Evolutionary conservation across 2,329 filamentous ascomycete genomes (phyloP).

Genomic region (Fusarium gaditjirri): DNA sequence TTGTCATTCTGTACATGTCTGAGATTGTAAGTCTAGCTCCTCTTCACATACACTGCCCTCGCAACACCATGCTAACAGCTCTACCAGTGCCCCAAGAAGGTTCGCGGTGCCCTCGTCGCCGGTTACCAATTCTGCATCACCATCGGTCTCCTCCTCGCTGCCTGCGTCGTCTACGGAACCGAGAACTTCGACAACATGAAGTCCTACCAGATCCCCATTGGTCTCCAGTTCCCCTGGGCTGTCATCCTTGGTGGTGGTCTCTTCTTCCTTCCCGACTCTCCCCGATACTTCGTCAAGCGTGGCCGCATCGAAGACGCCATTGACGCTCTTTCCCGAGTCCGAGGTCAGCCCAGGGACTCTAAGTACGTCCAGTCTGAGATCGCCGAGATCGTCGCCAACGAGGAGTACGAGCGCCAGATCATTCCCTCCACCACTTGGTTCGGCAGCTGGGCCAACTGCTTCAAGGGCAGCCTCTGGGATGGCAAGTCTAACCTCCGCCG

Average conservation of each 20-base stretch:
- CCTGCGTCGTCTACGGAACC: slow-evolving; percentile 36
- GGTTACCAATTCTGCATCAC: slow-evolving; percentile 41
- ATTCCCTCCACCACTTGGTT: slow-evolving; percentile 25
- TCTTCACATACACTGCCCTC: not conserved
- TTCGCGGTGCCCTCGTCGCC: slow-evolving; percentile 37
- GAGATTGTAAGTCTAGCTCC: slow-evolving; percentile 50
- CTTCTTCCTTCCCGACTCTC: slow-evolving; percentile 37
- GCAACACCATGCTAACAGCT: slow-evolving; percentile 1
- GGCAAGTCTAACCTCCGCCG: slow-evolving; percentile 53
- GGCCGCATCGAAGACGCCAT: slow-evolving; percentile 34
- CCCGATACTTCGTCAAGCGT: slow-evolving; percentile 35
- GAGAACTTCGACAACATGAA: slow-evolving; percentile 16
- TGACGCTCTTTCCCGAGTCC: slow-evolving; percentile 25
- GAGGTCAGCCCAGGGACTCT: slow-evolving; percentile 36
- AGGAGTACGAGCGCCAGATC: slow-evolving; percentile 76
- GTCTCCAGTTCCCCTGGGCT: slow-evolving; percentile 37
- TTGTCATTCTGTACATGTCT: slow-evolving; percentile 42
- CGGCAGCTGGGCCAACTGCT: slow-evolving; percentile 38
- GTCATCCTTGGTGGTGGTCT: slow-evolving; percentile 35
- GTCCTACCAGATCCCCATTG: slow-evolving; percentile 36
- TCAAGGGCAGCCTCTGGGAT: slow-evolving; percentile 47
- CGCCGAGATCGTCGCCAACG: slow-evolving; percentile 76
- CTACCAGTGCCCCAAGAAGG: slow-evolving; percentile 31
- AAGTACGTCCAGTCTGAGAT: slow-evolving; percentile 38
- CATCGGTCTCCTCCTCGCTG: slow-evolving; percentile 34